Evolutionary conservation across 495 filamentous ascomycete species (phyloP), one percentile per base, ranked within the genome.

Genomic region (Thermochaetoides thermophila): DNA sequence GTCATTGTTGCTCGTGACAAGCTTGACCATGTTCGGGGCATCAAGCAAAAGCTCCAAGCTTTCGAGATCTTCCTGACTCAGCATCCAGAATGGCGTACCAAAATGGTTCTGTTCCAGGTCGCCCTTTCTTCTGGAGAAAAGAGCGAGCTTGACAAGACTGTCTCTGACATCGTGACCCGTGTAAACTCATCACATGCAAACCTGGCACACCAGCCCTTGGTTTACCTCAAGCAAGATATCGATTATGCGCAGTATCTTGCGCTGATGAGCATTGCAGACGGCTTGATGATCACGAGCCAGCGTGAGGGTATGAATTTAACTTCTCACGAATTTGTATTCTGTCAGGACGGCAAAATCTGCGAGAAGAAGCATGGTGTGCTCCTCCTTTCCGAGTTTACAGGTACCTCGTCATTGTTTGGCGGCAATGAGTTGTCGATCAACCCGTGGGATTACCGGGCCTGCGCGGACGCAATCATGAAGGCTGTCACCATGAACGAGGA

Each of bases 251-350:
- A 94, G 42, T 95, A 93, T 40, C 71, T 95, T 5, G 86, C 85
- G 5, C 64, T 95, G 12, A 68, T 93, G 26, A 80, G 79, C 12
- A 77, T 89, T 16, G 86, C 86, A 3, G 84, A 94, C 56, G 81
- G 76, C 14, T 63, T 95, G 19, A 86, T 92, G 71, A 85, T 95
- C 49, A 84, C 86, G 5, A 85, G 80, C 51, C 71, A 94, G 33
- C 81, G 86, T 30, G 86, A 94, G 49, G 86, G 86, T 26, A 95
- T 94, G 86, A 93, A 93, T 46, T 57, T 95, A 23, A 91, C 86
- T 5, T 80, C 75, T 28, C 86, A 94, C 48, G 86, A 95, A 55
- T 95, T 81, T 49, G 69, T 93, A 18, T 84, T 80, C 42, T 93
- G 85, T 44, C 86, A 95, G 52, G 86, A 94, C 53, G 84, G 84